A percentile compares a stretch with the other conserved stretches of the same genome.
Evolutionary conservation across 73 alveolate genomes (phyloP).

Genomic region (Tetrahymena thermophila): DNA sequence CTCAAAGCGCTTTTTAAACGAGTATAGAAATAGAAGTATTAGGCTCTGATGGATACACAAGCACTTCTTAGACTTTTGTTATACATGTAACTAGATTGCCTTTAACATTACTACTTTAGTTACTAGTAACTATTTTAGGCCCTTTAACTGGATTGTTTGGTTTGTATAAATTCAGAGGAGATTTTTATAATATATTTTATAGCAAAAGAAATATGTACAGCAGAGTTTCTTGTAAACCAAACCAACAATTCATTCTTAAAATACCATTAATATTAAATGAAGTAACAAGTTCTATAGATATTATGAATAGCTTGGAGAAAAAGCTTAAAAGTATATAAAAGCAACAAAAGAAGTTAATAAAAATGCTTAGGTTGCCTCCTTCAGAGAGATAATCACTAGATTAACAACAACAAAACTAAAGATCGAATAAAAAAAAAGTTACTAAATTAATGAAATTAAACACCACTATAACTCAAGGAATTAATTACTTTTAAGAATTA

Average conservation of each 20-base stretch:
- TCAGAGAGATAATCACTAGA: too few species aligned
- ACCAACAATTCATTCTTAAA: neutral
- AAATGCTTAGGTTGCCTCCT: neutral
- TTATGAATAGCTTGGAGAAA: neutral
- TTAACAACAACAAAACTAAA: too few species aligned
- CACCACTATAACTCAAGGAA: neutral
- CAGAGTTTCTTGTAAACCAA: neutral
- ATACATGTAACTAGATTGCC: neutral
- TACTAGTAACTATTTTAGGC: neutral
- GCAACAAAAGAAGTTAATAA: neutral
- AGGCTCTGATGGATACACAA: neutral
- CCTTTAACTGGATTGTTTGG: neutral
- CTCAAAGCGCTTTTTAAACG: neutral
- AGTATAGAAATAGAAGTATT: neutral
- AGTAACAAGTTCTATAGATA: neutral
- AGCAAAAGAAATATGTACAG: neutral
- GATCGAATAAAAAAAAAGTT: neutral
- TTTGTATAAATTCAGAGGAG: neutral
- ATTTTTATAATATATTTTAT: too few species aligned
- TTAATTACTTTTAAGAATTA: neutral
- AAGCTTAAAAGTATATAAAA: neutral
- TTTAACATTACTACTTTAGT: neutral
- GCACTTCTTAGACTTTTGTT: neutral
- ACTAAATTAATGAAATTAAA: neutral
- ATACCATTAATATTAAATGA: neutral